Evolutionary conservation across 805 yeast genomes (phyloP), one percentile per base, ranked within the genome.

Genomic region (Cyberlindnera saturnus): DNA sequence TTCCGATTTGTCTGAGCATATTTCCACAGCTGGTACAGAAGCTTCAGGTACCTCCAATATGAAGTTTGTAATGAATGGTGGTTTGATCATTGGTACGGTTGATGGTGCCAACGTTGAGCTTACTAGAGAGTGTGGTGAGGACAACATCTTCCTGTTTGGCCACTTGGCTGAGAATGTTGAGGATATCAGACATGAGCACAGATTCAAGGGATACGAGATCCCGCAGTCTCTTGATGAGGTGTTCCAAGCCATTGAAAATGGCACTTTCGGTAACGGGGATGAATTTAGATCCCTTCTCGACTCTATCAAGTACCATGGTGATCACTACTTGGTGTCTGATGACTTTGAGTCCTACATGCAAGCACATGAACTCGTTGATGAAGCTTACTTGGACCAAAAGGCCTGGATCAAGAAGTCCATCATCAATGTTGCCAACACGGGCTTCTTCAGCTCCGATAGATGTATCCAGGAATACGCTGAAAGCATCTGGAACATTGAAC

Each of bases 31-130:
- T 8, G 97, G 97, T 55, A 89, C 97, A 26, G 97, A 89, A 63
- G 97, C 96, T 18, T 84, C 95, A 1, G 97, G 97, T 60, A 89
- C 97, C 30, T 86, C 95, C 31, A 89, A 89, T 70, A 89, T 89
- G 97, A 89, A 89, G 69, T 89, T 89, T 62, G 96, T 88, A 19
- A 71, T 89, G 66, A 89, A 88, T 60, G 97, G 96, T 65, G 97
- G 97, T 40, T 75, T 89, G 51, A 86, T 89, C 54, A 82, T 89
- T 51, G 97, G 97, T 62, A 90, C 97, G 11, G 96, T 89, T 51
- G 97, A 89, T 61, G 97, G 97, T 60, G 97, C 97, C 50, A 89
- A 90, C 60, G 95, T 90, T 39, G 97, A 89, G 67, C 86, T 89
- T 62, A 86, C 96, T 17, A 78, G 96, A 55, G 96, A 90, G 67